phyloP scores from a whole-genome alignment of 768 basidiomycete species.

The Kwoniella shandongensis region DNA sequence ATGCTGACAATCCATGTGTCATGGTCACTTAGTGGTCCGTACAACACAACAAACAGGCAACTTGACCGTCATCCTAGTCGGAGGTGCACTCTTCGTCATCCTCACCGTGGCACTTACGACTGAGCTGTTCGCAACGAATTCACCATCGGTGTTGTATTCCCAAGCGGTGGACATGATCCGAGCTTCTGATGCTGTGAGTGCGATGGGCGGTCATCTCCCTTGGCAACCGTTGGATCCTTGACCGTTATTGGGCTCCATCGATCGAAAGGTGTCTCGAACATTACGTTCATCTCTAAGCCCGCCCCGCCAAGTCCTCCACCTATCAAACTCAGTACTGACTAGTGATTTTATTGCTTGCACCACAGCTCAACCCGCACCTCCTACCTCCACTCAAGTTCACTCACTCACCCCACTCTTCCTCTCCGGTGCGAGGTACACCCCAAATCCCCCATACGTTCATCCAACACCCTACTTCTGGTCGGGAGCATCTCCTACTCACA shows the following conservation, averaged over 20 bases:
- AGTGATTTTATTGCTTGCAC: too few species aligned
- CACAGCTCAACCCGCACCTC: slow-evolving; percentile 49
- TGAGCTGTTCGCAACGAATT: slow-evolving; percentile 52
- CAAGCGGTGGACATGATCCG: slow-evolving; percentile 51
- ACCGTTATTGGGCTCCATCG: not conserved
- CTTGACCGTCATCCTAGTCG: slow-evolving; percentile 48
- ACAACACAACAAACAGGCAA: slow-evolving; percentile 52
- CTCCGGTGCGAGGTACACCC: slow-evolving; percentile 43
- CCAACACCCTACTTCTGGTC: slow-evolving; percentile 43
- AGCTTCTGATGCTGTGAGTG: slow-evolving; percentile 46
- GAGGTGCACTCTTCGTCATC: slow-evolving; percentile 48
- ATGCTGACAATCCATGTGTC: not conserved
- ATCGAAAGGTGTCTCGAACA: too few species aligned
- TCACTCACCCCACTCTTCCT: slow-evolving; percentile 45
- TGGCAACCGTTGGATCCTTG: not conserved
- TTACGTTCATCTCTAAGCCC: too few species aligned
- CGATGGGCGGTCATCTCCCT: too few species aligned
- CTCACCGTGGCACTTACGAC: slow-evolving; percentile 49
- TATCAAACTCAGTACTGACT: too few species aligned
- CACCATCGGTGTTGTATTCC: slow-evolving; percentile 50
- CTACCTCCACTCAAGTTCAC: slow-evolving; percentile 53
- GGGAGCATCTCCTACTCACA: slow-evolving; percentile 52
- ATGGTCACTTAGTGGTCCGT: slow-evolving; percentile 33
- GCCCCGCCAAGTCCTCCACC: too few species aligned
- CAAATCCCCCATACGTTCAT: slow-evolving; percentile 43